Percentiles rank a stretch among this genome's conserved stretches.
phyloP scores from a whole-genome alignment of 2,329 filamentous ascomycete genomes.

The Aspergillus luchuensis region DNA sequence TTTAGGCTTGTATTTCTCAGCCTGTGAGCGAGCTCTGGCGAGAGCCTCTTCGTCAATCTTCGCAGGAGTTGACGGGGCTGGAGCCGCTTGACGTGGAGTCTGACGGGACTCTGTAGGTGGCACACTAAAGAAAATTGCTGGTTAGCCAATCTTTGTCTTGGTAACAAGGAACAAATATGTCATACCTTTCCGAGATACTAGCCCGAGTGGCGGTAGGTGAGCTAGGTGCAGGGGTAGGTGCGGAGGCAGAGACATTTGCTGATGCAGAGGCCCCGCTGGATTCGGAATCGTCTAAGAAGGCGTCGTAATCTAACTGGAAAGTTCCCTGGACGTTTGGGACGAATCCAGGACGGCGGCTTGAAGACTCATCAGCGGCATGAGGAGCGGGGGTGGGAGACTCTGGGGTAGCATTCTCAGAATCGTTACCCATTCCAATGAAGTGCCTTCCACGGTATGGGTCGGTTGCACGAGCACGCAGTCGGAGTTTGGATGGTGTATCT shows the following conservation, averaged over 20 bases:
- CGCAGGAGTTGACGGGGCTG: constrained; percentile 23
- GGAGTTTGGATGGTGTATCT: constrained; percentile 36
- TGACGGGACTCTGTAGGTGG: constrained; percentile 18
- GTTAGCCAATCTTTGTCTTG: constrained; percentile 3
- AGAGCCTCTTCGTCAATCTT: constrained; percentile 33
- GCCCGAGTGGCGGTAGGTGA: constrained; percentile 8
- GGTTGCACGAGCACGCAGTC: constrained; percentile 24
- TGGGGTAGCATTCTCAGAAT: constrained; percentile 16
- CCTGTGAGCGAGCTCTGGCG: constrained; percentile 39
- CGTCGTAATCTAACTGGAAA: constrained; percentile 35
- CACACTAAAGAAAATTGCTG: not conserved
- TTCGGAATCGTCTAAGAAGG: constrained; percentile 29
- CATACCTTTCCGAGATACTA: constrained; percentile 19
- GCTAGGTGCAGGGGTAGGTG: constrained; percentile 10
- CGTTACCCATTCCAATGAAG: constrained; percentile 25
- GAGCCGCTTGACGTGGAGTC: constrained; percentile 15
- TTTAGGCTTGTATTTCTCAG: constrained; percentile 47
- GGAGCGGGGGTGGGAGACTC: constrained; percentile 19
- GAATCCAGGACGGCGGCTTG: constrained; percentile 3
- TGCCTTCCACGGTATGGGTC: constrained; percentile 27
- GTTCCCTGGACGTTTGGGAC: constrained; percentile 22
- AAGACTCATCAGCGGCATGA: constrained; percentile 3
- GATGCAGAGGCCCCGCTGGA: constrained; percentile 19
- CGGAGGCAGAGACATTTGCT: constrained; percentile 8
- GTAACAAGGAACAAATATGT: not conserved